Evolutionary conservation across 1,284 basidiomycete genomes (phyloP).

Genomic region (Tylopilus orsonianus): DNA sequence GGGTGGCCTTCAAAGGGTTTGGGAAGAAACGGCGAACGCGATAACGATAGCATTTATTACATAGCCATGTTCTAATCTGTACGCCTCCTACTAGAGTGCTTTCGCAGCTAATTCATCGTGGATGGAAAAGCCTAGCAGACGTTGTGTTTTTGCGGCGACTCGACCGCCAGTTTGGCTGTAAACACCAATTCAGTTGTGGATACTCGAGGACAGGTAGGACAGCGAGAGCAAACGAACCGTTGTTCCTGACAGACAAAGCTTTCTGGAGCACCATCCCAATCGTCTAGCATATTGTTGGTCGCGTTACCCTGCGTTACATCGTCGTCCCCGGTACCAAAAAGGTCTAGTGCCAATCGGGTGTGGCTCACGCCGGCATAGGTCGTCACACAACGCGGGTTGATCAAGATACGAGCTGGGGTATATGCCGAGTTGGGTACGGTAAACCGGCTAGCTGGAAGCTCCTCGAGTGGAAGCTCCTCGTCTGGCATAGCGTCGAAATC

Average conservation of each 20-base stretch:
- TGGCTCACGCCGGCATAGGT: slow-evolving; percentile 96
- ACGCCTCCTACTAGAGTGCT: slow-evolving; percentile 1
- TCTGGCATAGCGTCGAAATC: slow-evolving; percentile 88
- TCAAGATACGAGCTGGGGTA: slow-evolving; percentile 82
- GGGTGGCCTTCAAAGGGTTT: slow-evolving; percentile 65
- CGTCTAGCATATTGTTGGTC: slow-evolving; percentile 82
- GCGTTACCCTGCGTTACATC: slow-evolving; percentile 45
- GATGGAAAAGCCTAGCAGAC: slow-evolving; percentile 83
- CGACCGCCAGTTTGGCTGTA: slow-evolving; percentile 83
- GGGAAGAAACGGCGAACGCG: slow-evolving; percentile 35
- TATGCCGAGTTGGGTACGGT: slow-evolving; percentile 88
- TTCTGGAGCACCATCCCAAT: slow-evolving; percentile 93
- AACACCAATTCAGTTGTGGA: slow-evolving; percentile 6
- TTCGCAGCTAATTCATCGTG: slow-evolving; percentile 58
- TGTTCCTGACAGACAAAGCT: slow-evolving; percentile 97
- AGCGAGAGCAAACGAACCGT: slow-evolving; percentile 45
- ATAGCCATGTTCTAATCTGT: too few species aligned
- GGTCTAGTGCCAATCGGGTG: slow-evolving; percentile 85
- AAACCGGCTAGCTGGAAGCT: slow-evolving; percentile 43
- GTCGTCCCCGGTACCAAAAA: slow-evolving; percentile 78
- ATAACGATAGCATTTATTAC: slow-evolving; percentile 12
- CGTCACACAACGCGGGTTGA: slow-evolving; percentile 93
- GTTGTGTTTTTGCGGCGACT: slow-evolving; percentile 86
- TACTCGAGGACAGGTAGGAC: not conserved
- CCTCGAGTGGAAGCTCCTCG: slow-evolving; percentile 48